Evolutionary conservation across 495 filamentous ascomycete genomes (phyloP), one percentile per base, ranked within the genome.

Genomic region (Penicillium subrubescens): DNA sequence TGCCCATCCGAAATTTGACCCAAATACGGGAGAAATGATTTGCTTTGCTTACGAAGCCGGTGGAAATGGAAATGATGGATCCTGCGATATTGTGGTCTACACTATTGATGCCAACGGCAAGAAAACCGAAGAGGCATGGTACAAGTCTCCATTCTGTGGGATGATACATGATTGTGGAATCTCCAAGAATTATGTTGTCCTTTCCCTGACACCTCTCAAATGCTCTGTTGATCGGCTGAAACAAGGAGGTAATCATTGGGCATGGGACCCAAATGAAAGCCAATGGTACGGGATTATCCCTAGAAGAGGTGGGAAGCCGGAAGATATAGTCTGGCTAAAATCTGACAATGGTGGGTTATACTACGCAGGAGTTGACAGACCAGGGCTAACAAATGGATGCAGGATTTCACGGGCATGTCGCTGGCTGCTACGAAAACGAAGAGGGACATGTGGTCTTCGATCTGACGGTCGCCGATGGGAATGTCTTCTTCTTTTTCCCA

Each of bases 1-100:
- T 0, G 86, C 86, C 2, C 86, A 88, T 64, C 86, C 86, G 1
- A 88, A 88, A 67, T 75, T 87, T 54, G 85, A 87, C 60, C 86
- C 85, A 0, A 74, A 73, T n/a, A 87, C 81, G 2, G 81, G 81
- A 10, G 86, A 88, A 69, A 80, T 87, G 77, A 63, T 86, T 4
- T 82, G 78, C 39, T 85, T 84, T 64, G 83, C 81, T 4, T 86
- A 86, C 60, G 83, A 66, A 31, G 64, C 64, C 11, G 59, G 59
- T 15, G 64, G 64, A 14, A 55, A 83, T 50, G 78, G 79, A 6
- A 75, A 72, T 0, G 60, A 83, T 46, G 78, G 79, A 5, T 75
- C 73, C 0, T 66, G 67, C 12, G 84, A 86, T 55, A 77, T 85
- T 27, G 76, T 75, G 5, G 72, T 77, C 0, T 86, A 81, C 75